Conservation (phyloP, 805 yeast genomes). For the Ogataea pilisensis region DNA sequence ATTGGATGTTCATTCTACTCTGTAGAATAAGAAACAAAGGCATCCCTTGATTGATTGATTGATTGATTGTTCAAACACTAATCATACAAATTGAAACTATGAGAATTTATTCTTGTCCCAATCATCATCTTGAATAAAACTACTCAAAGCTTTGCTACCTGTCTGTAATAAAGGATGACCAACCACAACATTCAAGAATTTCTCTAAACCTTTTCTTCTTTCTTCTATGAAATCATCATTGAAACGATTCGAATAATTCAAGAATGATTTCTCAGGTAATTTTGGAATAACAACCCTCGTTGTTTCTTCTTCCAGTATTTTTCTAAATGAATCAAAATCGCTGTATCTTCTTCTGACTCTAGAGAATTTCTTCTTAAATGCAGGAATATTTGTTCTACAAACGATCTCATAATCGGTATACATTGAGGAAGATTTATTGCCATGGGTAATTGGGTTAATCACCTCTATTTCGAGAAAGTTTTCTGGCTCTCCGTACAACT, state of each 20-base stretch:
- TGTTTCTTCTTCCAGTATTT: conserved; percentile 68
- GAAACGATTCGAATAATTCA: conserved; percentile 63
- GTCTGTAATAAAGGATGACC: conserved; percentile 94
- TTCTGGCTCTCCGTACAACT: conserved; percentile 91
- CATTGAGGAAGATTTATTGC: conserved; percentile 47
- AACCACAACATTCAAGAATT: conserved; percentile 71
- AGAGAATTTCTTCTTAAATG: conserved; percentile 61
- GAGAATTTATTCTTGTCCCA: conserved; percentile 50
- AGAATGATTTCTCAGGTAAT: conserved; percentile 76
- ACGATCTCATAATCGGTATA: conserved; percentile 90
- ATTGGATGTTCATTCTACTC: too few species aligned
- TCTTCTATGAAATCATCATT: conserved; percentile 79
- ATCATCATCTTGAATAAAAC: conserved; percentile 81
- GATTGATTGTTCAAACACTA: too few species aligned
- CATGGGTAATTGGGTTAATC: conserved; percentile 74
- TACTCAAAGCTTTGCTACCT: conserved; percentile 69
- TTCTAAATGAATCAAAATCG: conserved; percentile 81
- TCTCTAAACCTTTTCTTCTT: conserved; percentile 78
- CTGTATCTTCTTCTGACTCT: conserved; percentile 81
- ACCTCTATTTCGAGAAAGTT: conserved; percentile 91
- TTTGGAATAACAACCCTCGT: conserved; percentile 79
- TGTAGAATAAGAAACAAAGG: too few species aligned
- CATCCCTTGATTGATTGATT: too few species aligned
- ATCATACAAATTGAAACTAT: too few species aligned
- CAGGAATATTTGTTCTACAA: conserved; percentile 88